phyloP scores from a whole-genome alignment of 75 land plant species.

The Sequoiadendron giganteum region DNA sequence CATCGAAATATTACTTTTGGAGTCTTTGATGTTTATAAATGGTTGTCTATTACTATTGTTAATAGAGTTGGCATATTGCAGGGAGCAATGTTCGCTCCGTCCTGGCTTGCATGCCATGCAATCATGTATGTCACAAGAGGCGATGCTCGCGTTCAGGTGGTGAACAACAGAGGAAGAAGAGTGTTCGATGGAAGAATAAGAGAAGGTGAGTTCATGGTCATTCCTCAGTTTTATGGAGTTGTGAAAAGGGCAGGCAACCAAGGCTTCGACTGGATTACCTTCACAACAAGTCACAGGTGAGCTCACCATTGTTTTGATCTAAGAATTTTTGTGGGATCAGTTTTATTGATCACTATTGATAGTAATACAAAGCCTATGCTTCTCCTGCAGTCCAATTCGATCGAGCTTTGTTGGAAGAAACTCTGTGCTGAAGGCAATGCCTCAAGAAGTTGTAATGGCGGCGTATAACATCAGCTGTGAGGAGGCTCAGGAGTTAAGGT shows the following conservation, averaged over 20 bases:
- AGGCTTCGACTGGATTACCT: conserved; percentile 9
- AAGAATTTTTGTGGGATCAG: neutral
- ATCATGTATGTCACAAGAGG: conserved; percentile 29
- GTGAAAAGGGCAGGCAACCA: conserved; percentile 16
- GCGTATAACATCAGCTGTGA: neutral
- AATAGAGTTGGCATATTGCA: neutral
- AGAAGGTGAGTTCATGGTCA: conserved; percentile 26
- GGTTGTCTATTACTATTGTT: too few relatives aligned
- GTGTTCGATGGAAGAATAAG: conserved; percentile 29
- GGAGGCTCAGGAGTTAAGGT: neutral
- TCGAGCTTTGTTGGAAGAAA: neutral
- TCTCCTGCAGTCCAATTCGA: neutral
- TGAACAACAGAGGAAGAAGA: conserved; percentile 14
- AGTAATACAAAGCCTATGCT: neutral
- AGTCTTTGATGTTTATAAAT: neutral
- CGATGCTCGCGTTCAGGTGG: conserved; percentile 25
- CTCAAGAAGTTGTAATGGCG: neutral
- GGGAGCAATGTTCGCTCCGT: conserved; percentile 30
- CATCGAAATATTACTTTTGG: neutral
- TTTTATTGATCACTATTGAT: neutral
- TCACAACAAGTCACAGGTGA: neutral
- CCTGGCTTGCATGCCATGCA: conserved; percentile 24
- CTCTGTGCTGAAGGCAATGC: neutral
- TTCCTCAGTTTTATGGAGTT: conserved; percentile 37
- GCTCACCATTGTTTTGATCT: neutral